Percentiles rank a stretch among this genome's conserved stretches.
Conservation (phyloP, 495 filamentous ascomycete species). For the Opeltia flavorubescens region DNA sequence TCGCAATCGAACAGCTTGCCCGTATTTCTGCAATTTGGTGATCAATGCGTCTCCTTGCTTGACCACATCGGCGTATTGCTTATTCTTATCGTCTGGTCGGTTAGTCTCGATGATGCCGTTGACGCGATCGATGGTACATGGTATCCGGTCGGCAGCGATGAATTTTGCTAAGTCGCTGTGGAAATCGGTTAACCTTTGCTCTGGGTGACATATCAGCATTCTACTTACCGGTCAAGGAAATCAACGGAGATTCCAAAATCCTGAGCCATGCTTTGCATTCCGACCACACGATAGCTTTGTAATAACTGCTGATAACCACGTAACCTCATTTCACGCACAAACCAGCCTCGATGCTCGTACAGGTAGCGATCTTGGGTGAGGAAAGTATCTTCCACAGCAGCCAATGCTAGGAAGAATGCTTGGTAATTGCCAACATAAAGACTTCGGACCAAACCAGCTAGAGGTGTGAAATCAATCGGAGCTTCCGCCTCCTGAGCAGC, state of each 20-base stretch:
- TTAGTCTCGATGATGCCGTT: conserved; percentile 97
- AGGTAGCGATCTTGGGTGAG: conserved; percentile 86
- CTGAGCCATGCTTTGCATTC: conserved; percentile 84
- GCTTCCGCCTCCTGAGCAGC: conserved; percentile 58
- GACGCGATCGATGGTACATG: conserved; percentile 94
- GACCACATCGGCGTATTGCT: conserved; percentile 93
- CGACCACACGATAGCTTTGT: conserved; percentile 96
- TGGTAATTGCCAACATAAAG: conserved; percentile 88
- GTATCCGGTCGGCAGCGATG: conserved; percentile 84
- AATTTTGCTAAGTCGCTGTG: conserved; percentile 88
- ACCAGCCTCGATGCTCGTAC: conserved; percentile 88
- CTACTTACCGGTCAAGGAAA: conserved; percentile 71
- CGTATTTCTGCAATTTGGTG: conserved; percentile 98
- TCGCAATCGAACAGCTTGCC: conserved; percentile 83
- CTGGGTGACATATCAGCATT: not conserved
- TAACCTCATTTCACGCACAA: conserved; percentile 93
- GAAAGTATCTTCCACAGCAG: conserved; percentile 87
- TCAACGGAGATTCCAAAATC: conserved; percentile 95
- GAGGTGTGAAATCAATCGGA: conserved; percentile 63
- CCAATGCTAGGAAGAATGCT: conserved; percentile 80
- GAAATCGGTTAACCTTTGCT: conserved; percentile 1
- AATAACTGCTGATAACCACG: conserved; percentile 90
- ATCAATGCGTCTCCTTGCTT: conserved; percentile 94
- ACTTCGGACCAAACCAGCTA: conserved; percentile 76
- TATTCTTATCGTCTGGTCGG: conserved; percentile 95